phyloP scores from a whole-genome alignment of 208 protist species.

The Trypanosomatidae sp. region DNA sequence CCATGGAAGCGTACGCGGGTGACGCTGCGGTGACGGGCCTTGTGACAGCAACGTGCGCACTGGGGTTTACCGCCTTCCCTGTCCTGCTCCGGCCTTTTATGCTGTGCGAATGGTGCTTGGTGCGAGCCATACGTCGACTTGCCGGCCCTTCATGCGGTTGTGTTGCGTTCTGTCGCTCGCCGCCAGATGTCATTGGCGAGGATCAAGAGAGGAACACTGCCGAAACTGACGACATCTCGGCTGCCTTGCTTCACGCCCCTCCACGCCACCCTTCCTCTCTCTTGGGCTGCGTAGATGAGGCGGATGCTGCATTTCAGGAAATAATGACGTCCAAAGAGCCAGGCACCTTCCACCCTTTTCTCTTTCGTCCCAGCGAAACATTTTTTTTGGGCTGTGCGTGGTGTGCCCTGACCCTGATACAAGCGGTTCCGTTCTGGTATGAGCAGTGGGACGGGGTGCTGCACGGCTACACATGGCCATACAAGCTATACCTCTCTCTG shows the following conservation, averaged over 20 bases:
- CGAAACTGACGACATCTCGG: slow-evolving; percentile 6
- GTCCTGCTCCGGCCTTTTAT: slow-evolving; percentile 64
- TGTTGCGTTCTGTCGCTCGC: neutral
- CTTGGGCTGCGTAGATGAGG: slow-evolving; percentile 12
- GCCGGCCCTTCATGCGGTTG: neutral
- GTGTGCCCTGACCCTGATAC: slow-evolving; percentile 49
- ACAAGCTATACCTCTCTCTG: slow-evolving; percentile 71
- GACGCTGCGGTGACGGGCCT: slow-evolving; percentile 49
- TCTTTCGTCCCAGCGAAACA: slow-evolving; percentile 58
- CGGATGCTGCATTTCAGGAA: slow-evolving; percentile 56
- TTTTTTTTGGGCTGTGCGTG: slow-evolving; percentile 58
- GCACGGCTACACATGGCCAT: slow-evolving; percentile 36
- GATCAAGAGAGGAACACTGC: neutral
- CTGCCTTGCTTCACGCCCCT: neutral
- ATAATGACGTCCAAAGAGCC: slow-evolving; percentile 47
- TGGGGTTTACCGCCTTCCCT: slow-evolving; percentile 77
- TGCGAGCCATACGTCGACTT: slow-evolving; percentile 11
- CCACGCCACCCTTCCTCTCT: neutral
- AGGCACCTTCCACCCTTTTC: slow-evolving; percentile 67
- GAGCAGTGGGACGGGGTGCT: slow-evolving; percentile 69
- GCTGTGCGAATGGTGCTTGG: slow-evolving; percentile 32
- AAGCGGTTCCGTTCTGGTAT: slow-evolving; percentile 63
- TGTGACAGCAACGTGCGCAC: slow-evolving; percentile 48
- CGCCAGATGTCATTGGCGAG: neutral
- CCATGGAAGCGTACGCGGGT: slow-evolving; percentile 52